Conservation (phyloP, 306 rosid species). For the Fragaria vesca region DNA sequence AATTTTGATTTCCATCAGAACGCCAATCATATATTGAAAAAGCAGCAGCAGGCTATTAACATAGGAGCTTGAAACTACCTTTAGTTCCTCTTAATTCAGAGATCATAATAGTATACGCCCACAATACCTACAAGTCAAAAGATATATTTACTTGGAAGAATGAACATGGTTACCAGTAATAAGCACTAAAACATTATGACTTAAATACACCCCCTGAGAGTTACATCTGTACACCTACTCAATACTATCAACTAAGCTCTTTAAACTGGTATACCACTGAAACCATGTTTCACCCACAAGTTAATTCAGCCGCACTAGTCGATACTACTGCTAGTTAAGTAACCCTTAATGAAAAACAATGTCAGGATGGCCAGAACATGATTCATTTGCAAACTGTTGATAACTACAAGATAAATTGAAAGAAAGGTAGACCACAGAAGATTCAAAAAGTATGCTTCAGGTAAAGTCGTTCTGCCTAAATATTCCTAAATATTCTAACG, state of each 20-base stretch:
- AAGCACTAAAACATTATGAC: conserved; percentile 46
- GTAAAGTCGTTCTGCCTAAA: neutral
- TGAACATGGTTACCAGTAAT: conserved; percentile 74
- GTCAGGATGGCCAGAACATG: conserved; percentile 6
- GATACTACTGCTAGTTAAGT: neutral
- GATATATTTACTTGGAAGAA: conserved; percentile 98
- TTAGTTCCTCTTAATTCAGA: conserved; percentile 99
- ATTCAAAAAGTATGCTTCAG: conserved; percentile 4
- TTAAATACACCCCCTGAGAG: conserved; percentile 22
- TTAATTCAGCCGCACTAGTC: neutral
- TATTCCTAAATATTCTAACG: neutral
- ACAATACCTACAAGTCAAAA: conserved; percentile 99
- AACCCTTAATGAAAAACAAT: neutral
- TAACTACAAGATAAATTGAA: neutral
- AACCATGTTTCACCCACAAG: neutral
- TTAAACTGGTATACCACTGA: neutral
- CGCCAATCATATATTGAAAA: conserved; percentile 47
- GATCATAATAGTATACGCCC: conserved; percentile 98
- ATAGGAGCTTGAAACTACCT: conserved; percentile 97
- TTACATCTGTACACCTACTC: conserved; percentile 16
- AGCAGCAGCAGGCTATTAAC: conserved; percentile 58
- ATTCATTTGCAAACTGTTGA: neutral
- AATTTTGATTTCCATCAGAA: conserved; percentile 26
- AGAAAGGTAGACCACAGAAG: neutral
- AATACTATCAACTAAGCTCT: neutral